Evolutionary conservation across 345 rosid species (phyloP).

Genomic region (Salix koriyanagi): DNA sequence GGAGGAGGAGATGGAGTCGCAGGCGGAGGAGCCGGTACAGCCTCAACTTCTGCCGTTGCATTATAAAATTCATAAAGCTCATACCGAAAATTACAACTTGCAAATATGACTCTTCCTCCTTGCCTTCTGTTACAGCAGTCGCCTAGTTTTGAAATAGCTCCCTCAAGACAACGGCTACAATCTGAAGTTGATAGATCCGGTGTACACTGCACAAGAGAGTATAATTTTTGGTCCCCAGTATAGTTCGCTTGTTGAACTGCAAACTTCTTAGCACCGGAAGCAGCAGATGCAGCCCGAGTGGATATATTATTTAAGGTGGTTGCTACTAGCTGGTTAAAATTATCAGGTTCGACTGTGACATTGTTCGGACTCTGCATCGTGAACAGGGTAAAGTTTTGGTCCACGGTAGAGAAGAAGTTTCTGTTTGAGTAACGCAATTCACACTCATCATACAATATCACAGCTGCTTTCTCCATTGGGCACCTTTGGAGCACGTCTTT

Average conservation of each 20-base stretch:
- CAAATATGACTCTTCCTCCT: constrained; percentile 33
- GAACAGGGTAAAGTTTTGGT: rapidly evolving
- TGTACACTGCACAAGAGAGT: constrained; percentile 48
- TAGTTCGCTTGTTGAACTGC: constrained; percentile 19
- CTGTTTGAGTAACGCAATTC: constrained; percentile 44
- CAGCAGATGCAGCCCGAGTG: constrained; percentile 12
- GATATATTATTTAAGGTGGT: constrained; percentile 1
- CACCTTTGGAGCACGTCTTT: constrained; percentile 18
- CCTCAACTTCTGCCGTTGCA: not conserved
- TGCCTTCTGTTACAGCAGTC: constrained; percentile 18
- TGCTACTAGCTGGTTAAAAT: constrained; percentile 14
- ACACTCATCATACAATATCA: constrained; percentile 41
- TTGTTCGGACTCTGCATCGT: not conserved
- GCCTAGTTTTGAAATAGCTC: constrained; percentile 13
- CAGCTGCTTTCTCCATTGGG: constrained; percentile 22
- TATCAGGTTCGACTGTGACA: not conserved
- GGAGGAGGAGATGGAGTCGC: constrained; percentile 12
- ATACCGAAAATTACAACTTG: constrained; percentile 43
- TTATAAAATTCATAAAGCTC: constrained; percentile 36
- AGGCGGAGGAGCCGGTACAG: not conserved
- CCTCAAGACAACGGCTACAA: constrained; percentile 34
- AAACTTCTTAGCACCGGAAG: constrained; percentile 29
- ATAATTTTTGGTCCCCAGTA: constrained; percentile 23
- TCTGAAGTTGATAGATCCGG: constrained; percentile 33
- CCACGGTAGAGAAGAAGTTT: constrained; percentile 22